phyloP scores from a whole-genome alignment of 495 filamentous ascomycete species.

The Bryoglossum gracile region DNA sequence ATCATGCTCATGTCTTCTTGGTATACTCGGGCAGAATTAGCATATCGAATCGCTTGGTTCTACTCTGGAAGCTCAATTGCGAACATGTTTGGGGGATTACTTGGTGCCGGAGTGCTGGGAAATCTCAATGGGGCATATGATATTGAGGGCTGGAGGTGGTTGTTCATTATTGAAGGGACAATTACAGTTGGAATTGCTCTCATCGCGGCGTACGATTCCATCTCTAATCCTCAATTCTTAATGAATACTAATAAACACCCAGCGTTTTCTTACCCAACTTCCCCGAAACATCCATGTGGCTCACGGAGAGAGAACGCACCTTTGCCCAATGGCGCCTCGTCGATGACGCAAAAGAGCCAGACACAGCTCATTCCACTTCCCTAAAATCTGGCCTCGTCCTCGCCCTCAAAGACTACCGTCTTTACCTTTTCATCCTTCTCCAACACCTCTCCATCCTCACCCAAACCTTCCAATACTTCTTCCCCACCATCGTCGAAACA shows the following conservation, averaged over 20 bases:
- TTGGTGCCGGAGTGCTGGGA: slow-evolving; percentile 48
- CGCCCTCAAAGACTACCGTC: slow-evolving; percentile 8
- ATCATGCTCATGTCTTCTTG: slow-evolving; percentile 68
- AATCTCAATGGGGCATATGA: slow-evolving; percentile 29
- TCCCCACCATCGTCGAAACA: slow-evolving; percentile 26
- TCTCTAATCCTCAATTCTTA: too few relatives aligned
- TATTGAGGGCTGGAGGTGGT: slow-evolving; percentile 28
- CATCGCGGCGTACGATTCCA: too few relatives aligned
- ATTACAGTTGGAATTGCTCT: slow-evolving; percentile 46
- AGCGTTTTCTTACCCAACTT: slow-evolving; percentile 57
- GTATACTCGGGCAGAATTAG: slow-evolving; percentile 37
- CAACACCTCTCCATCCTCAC: slow-evolving; percentile 20
- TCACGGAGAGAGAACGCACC: slow-evolving; percentile 62
- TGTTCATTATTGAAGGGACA: slow-evolving; percentile 20
- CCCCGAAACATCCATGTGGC: slow-evolving; percentile 56
- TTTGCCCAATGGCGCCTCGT: slow-evolving; percentile 12
- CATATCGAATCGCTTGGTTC: slow-evolving; percentile 47
- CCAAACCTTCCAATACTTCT: slow-evolving; percentile 26
- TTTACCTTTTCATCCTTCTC: slow-evolving; percentile 22
- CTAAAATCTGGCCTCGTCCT: slow-evolving; percentile 19
- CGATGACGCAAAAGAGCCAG: slow-evolving; percentile 13
- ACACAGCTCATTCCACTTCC: slow-evolving; percentile 12
- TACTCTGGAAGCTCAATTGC: too few relatives aligned
- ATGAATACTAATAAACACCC: too few relatives aligned
- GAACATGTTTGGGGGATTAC: too few relatives aligned